Percentiles rank a stretch among this genome's conserved stretches.
phyloP scores from a whole-genome alignment of 2,329 filamentous ascomycete genomes.

The Aspergillus melleus region DNA sequence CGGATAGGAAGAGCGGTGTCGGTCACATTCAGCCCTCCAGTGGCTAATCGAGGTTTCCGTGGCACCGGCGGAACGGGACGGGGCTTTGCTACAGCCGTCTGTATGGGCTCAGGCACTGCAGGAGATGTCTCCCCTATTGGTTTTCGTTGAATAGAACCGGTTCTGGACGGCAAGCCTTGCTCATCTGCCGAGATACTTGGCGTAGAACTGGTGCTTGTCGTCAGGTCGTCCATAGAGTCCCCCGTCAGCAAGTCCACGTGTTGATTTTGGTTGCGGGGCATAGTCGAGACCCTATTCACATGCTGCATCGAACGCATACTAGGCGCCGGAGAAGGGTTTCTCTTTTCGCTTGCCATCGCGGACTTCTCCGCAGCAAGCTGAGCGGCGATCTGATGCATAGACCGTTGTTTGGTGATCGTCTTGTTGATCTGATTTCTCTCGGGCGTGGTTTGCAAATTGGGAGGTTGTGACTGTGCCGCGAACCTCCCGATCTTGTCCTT shows the following conservation, averaged over 20 bases:
- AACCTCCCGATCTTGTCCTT: constrained; percentile 41
- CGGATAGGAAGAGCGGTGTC: background rate
- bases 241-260: constrained; percentile 25
- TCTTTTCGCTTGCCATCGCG: constrained; percentile 19
- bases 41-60: constrained; percentile 11
- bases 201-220: constrained; percentile 2
- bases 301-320: constrained; percentile 1
- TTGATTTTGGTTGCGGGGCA: constrained; percentile 11
- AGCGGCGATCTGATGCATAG: constrained; percentile 35
- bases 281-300: constrained; percentile 8
- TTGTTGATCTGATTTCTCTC: constrained; percentile 15
- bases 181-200: constrained; percentile 7
- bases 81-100: constrained; percentile 12
- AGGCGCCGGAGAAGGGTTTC: constrained; percentile 1
- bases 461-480: constrained; percentile 22
- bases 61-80: constrained; percentile 19
- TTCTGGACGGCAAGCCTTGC: constrained; percentile 2
- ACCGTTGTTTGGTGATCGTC: constrained; percentile 18
- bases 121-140: constrained; percentile 2
- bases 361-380: constrained; percentile 35
- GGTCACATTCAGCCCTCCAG: constrained; percentile 1
- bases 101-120: constrained; percentile 3
- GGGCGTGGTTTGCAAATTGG: constrained; percentile 8
- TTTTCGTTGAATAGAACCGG: constrained; percentile 11
- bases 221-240: constrained; percentile 22